phyloP scores from a whole-genome alignment of 805 yeast genomes.

The Kodamaea restingae region DNA sequence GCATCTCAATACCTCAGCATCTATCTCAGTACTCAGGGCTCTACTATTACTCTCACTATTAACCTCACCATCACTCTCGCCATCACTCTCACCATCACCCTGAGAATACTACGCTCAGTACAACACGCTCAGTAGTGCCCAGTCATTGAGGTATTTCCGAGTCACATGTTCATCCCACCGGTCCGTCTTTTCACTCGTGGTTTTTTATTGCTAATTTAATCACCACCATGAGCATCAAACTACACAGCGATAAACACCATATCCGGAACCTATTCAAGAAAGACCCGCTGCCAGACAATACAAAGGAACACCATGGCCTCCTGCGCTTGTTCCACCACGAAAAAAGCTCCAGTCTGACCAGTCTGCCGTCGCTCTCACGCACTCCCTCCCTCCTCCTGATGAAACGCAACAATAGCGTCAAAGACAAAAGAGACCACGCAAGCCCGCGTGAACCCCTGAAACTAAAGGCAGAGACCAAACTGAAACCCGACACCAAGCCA shows the following conservation, averaged over 20 bases:
- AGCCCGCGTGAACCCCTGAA: conserved; percentile 10
- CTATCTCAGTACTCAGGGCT: too few relatives aligned
- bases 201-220: too few relatives aligned
- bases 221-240: conserved; percentile 10
- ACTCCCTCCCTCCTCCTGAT: conserved; percentile 10
- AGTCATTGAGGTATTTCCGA: too few relatives aligned
- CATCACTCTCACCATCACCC: too few relatives aligned
- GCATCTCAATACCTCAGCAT: too few relatives aligned
- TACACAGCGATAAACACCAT: conserved; percentile 13
- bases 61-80: too few relatives aligned
- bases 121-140: too few relatives aligned
- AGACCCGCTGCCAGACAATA: conserved; percentile 12
- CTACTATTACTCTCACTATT: too few relatives aligned
- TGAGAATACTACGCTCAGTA: too few relatives aligned
- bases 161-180: too few relatives aligned
- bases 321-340: conserved; percentile 20
- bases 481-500: too few relatives aligned
- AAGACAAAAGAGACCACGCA: conserved; percentile 2
- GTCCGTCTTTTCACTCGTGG: too few relatives aligned
- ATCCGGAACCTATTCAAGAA: conserved; percentile 20
- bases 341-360: conserved; percentile 1
- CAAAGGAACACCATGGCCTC: conserved; percentile 15
- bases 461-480: conserved; percentile 34
- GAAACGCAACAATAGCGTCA: conserved; percentile 8
- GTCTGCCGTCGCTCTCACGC: conserved; percentile 7